phyloP scores from a whole-genome alignment of 2,329 filamentous ascomycete genomes.

The Botrytis fragariae region DNA sequence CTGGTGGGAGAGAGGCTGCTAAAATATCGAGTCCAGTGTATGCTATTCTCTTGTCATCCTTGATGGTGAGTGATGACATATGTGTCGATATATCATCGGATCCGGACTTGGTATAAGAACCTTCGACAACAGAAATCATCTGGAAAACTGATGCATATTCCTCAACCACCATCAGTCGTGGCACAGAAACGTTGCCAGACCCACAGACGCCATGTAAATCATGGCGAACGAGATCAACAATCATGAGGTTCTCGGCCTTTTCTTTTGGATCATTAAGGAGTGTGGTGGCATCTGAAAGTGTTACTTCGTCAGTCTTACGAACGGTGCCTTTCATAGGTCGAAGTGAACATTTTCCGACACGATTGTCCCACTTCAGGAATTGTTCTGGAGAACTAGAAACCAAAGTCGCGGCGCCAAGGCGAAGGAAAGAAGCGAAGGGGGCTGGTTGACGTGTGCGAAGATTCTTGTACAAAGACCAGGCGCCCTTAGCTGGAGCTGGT shows the following conservation, averaged over 20 bases:
- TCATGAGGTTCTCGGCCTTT: slow-evolving; percentile 95
- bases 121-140: slow-evolving; percentile 85
- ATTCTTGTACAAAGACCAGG: slow-evolving; percentile 37
- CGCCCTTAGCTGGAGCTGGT: slow-evolving; percentile 19
- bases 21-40: slow-evolving; percentile 73
- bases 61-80: slow-evolving; percentile 10
- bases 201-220: slow-evolving; percentile 85
- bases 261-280: slow-evolving; percentile 83
- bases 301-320: slow-evolving; percentile 67
- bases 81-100: slow-evolving; percentile 16
- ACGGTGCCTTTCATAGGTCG: slow-evolving; percentile 96
- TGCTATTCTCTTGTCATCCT: slow-evolving; percentile 25
- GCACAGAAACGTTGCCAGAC: slow-evolving; percentile 68
- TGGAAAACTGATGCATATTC: slow-evolving; percentile 90
- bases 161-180: slow-evolving; percentile 80
- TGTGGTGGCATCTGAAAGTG: slow-evolving; percentile 66
- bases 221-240: slow-evolving; percentile 92
- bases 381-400: slow-evolving; percentile 85
- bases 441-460: slow-evolving; percentile 37
- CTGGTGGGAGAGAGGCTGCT: slow-evolving; percentile 75
- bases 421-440: slow-evolving; percentile 71
- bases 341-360: slow-evolving; percentile 67
- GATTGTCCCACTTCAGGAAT: slow-evolving; percentile 66
- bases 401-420: slow-evolving; percentile 66
- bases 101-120: slow-evolving; percentile 48